Evolutionary conservation across 83 land plant species (phyloP).

Genomic region (Larix sibirica): DNA sequence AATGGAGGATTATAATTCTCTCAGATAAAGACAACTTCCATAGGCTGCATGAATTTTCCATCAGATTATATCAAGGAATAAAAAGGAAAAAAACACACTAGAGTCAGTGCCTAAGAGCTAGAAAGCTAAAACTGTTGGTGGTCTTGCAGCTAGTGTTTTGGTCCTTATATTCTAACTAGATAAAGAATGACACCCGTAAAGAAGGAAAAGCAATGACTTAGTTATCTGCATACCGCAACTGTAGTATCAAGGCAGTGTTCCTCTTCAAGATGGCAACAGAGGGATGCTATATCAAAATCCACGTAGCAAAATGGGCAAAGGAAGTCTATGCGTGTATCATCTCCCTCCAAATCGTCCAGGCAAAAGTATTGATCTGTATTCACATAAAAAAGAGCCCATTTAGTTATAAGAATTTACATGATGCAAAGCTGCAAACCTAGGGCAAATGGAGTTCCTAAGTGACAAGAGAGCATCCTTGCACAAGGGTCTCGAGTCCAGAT

Average conservation of each 20-base stretch:
- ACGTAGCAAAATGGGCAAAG: slow-evolving; percentile 55
- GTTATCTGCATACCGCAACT: slow-evolving; percentile 31
- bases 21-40: too few relatives aligned
- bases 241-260: slow-evolving; percentile 49
- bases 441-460: background rate
- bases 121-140: background rate
- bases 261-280: slow-evolving; percentile 45
- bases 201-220: background rate
- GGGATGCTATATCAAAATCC: slow-evolving; percentile 41
- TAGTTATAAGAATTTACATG: background rate
- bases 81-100: background rate
- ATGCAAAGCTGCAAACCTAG: background rate
- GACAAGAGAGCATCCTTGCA: background rate
- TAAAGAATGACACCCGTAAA: background rate
- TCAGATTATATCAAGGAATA: background rate
- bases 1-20: too few relatives aligned
- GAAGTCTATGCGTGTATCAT: slow-evolving; percentile 31
- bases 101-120: background rate
- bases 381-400: background rate
- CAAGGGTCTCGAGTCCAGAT: background rate
- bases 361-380: slow-evolving; percentile 20
- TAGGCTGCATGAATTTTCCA: background rate
- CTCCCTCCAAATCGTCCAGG: slow-evolving; percentile 32
- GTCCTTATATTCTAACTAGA: background rate
- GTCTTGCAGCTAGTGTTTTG: background rate